phyloP scores from a whole-genome alignment of 2,329 filamentous ascomycete genomes.

The Colletotrichum sidae region DNA sequence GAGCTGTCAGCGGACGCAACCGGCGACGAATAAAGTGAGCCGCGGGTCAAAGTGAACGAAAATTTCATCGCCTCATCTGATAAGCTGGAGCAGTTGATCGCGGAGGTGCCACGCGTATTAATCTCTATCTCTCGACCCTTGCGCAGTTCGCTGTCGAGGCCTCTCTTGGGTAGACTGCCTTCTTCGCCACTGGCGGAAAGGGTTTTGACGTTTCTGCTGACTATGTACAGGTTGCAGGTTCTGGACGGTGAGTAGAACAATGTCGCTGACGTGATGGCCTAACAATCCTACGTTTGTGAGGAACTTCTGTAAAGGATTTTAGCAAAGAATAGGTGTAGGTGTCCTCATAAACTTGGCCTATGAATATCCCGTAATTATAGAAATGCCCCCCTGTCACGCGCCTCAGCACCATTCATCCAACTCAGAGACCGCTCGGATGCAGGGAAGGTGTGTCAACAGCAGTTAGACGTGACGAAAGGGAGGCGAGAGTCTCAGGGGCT shows the following conservation, averaged over 20 bases:
- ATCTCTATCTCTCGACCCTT: conserved; percentile 11
- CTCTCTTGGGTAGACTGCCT: conserved; percentile 14
- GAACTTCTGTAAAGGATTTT: too few species aligned
- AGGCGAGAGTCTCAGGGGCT: too few species aligned
- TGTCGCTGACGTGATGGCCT: conserved; percentile 6
- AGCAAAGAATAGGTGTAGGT: too few species aligned
- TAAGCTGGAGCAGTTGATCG: conserved; percentile 19
- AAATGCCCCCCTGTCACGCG: too few species aligned
- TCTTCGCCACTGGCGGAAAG: conserved; percentile 22
- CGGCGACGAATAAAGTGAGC: too few species aligned
- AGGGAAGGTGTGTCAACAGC: too few species aligned
- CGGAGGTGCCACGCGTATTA: conserved; percentile 1
- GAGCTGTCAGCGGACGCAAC: too few species aligned
- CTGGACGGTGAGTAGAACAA: conserved; percentile 17
- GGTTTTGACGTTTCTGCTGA: conserved; percentile 18
- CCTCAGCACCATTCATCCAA: too few species aligned
- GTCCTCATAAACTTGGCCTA: too few species aligned
- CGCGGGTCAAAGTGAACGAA: conserved; percentile 25
- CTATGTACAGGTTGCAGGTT: conserved; percentile 11
- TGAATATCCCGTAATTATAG: too few species aligned
- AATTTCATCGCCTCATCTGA: conserved; percentile 40
- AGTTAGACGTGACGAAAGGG: too few species aligned
- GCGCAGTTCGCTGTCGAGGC: not conserved
- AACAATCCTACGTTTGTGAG: not conserved
- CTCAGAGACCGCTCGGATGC: too few species aligned